Base-by-base conservation (phyloP, 2,329 filamentous ascomycete species). In the Neofusicoccum umdonicola region DNA sequence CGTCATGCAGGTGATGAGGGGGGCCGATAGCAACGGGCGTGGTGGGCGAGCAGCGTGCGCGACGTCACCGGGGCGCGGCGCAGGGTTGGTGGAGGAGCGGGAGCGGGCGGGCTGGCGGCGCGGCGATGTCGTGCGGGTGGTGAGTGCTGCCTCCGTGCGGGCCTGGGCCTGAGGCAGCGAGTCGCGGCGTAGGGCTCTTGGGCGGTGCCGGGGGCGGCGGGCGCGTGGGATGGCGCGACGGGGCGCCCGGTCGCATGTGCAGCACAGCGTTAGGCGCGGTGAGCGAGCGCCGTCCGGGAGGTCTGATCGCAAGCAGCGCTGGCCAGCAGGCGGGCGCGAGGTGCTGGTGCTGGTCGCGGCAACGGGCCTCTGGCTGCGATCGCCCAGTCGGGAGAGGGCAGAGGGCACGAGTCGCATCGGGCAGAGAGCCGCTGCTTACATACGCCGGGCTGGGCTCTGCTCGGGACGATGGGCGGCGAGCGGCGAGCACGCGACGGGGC, bases 401-500 rank as follows among this genome's bases (percentile, higher is more conserved):
- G 17, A 31, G 47, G 56, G 54, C 56, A 47, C 19, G 42, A 60
- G 56, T 60, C 41, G 56, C 56, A 45, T 60, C 56, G 56, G 56
- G 56, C 56, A 56, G 52, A 56, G 37, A 56, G 54, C 54, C 39
- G 39, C 22, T 44, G 47, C 22, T 51, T 34, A 51, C 47, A 58
- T 44, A 41, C 39, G 27, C 19, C 34, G 39, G 34, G 57, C 42
- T 48, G 57, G 56, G 56, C 56, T 60, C 15, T 60, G 58, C 44
- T 15, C 44, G 44, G 45, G 48, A n/a, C 47, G 22, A 52, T 54
- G 47, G 48, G 39, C 61, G 39, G 48, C 48, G 61, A 45, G 47
- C 61, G 47, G 61, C 61, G 61, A 54, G 47, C 37, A 63, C 48
- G 48, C 45, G 58, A 62, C 58, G 47, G 45, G 41, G 52, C 48